Evolutionary conservation across 805 yeast genomes (phyloP).

Genomic region (Spathaspora arborariae): DNA sequence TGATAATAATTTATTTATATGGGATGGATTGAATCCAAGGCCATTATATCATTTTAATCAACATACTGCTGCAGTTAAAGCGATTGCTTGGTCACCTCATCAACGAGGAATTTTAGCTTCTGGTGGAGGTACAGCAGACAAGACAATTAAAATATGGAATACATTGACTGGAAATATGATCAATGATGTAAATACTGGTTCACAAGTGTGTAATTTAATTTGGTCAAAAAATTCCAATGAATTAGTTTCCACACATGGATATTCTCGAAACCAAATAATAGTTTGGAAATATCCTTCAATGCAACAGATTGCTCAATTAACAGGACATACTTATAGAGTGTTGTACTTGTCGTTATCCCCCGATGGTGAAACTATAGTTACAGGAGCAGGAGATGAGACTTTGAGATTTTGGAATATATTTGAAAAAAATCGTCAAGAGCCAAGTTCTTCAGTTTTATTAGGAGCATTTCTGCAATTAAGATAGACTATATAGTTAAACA

Average conservation of each 20-base stretch:
- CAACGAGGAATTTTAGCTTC: constrained; percentile 89
- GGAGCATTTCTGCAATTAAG: constrained; percentile 76
- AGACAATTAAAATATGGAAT: constrained; percentile 89
- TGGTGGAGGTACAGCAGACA: constrained; percentile 97
- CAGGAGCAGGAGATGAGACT: constrained; percentile 99
- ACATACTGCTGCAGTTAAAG: constrained; percentile 94
- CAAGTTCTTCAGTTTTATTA: constrained; percentile 57
- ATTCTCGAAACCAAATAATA: constrained; percentile 81
- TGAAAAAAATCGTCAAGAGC: constrained; percentile 64
- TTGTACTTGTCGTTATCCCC: constrained; percentile 86
- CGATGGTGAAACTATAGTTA: constrained; percentile 93
- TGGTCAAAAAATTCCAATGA: constrained; percentile 95
- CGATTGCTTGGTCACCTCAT: constrained; percentile 97
- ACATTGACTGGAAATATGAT: constrained; percentile 71
- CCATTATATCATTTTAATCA: constrained; percentile 76
- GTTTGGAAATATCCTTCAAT: constrained; percentile 92
- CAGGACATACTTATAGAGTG: constrained; percentile 93
- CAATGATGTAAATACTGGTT: constrained; percentile 87
- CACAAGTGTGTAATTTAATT: constrained; percentile 89
- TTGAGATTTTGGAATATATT: constrained; percentile 93
- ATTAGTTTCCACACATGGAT: constrained; percentile 92
- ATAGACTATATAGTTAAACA: constrained; percentile 25
- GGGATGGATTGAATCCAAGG: constrained; percentile 72
- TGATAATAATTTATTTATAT: constrained; percentile 80
- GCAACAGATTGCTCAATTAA: constrained; percentile 89